Base-by-base conservation (phyloP, 495 filamentous ascomycete species). In the Penicillium roqueforti region DNA sequence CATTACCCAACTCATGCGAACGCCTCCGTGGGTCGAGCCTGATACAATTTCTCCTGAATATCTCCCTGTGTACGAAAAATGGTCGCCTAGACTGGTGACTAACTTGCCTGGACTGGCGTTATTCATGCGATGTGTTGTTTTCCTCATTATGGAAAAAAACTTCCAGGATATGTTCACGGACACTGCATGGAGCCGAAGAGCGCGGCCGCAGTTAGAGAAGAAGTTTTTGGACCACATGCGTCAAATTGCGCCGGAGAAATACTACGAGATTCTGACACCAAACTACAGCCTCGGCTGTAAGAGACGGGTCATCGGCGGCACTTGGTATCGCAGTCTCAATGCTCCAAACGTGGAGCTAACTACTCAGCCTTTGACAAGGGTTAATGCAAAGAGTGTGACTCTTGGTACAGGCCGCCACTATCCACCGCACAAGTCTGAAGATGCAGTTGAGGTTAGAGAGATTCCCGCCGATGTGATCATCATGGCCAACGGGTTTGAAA, bases 221-320 rank as follows among this genome's bases (percentile, higher is more conserved):
- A 28, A 58, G 19, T 63, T 78, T 9, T 29, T 82, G 29, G 45
- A 55, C 4, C 70, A 80, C 29, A 79, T 87, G 73, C 74, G 75
- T 48, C 58, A 54, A 8, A 65, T 58, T 1, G 76, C 76, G 1
- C 85, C 85, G 0, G 65, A 76, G 47, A 79, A 84, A 61, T 88
- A 87, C 51, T 81, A 83, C 49, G 78, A 86, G 26, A 79, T 87
- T 3, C 60, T 88, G 1, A 80, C 78, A 6, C 84, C 84, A 1
- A 71, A 87, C 54, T 87, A 84, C 54, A 66, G 71, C 9, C 63
- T 87, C 13, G 82, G 80, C 14, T 88, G 85, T 68, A 88, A 88
- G 55, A 70, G 82, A 44, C 68, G 80, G 3, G 71, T 88, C 38
- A 75, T 80, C 47, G 83, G 85, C 45, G 71, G 70, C 2, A 61